phyloP scores from a whole-genome alignment of 2,329 filamentous ascomycete species.

The Colletotrichum endophyticum region DNA sequence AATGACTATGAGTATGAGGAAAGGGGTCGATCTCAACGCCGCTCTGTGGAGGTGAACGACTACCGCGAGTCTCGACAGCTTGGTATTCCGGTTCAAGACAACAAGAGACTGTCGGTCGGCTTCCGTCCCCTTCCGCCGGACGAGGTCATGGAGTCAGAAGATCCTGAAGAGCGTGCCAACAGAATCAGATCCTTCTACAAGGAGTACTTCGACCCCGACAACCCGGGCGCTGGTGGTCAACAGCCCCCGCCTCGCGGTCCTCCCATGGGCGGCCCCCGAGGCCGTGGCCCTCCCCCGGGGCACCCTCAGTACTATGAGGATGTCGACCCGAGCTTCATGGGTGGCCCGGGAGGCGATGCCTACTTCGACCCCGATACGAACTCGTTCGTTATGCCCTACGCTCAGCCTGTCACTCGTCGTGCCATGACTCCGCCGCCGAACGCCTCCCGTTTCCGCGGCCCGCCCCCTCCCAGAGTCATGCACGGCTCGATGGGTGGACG shows the following conservation, averaged over 20 bases:
- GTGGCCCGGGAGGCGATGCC: conserved; percentile 50
- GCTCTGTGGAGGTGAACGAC: conserved; percentile 26
- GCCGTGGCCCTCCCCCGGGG: conserved; percentile 18
- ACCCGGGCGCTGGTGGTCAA: conserved; percentile 46
- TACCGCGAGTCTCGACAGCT: conserved; percentile 42
- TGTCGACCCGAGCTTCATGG: conserved; percentile 72
- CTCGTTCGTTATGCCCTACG: conserved; percentile 81
- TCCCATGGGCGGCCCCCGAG: not conserved
- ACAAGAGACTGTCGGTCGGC: conserved; percentile 68
- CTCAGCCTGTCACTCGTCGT: conserved; percentile 83
- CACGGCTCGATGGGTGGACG: conserved; percentile 50
- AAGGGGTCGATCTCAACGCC: conserved; percentile 40
- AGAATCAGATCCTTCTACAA: conserved; percentile 99
- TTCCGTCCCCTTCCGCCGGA: conserved; percentile 88
- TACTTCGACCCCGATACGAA: conserved; percentile 72
- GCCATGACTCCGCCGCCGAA: conserved; percentile 94
- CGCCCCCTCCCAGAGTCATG: conserved; percentile 43
- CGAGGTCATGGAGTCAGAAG: conserved; percentile 79
- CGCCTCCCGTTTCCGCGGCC: conserved; percentile 48
- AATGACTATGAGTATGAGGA: conserved; percentile 31
- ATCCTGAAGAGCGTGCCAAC: conserved; percentile 93
- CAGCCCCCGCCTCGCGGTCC: conserved; percentile 1
- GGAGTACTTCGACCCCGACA: conserved; percentile 90
- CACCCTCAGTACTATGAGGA: conserved; percentile 71
- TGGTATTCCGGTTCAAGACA: conserved; percentile 59